A percentile compares a stretch with the other conserved stretches of the same genome.
phyloP scores from a whole-genome alignment of 441 rosid species.

The Pelargonium fulgidum region DNA sequence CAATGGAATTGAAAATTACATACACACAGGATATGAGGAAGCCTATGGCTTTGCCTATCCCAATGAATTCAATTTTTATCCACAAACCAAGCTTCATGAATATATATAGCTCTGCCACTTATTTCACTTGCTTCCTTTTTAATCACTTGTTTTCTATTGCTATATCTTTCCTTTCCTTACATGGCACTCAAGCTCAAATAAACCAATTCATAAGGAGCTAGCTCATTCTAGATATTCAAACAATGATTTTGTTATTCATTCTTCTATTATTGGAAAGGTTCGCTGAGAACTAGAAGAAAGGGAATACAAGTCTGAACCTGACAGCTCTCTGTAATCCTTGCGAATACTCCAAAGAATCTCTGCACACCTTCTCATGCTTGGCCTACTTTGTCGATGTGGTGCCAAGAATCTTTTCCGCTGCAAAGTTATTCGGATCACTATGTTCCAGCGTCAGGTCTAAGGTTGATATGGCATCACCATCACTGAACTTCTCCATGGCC shows the following conservation, averaged over 20 bases:
- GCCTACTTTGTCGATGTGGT: slow-evolving; percentile 56
- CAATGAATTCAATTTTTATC: no score
- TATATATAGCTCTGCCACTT: no score
- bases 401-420: slow-evolving; percentile 69
- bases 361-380: slow-evolving; percentile 77
- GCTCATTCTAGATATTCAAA: no score
- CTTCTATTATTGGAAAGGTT: slow-evolving; percentile 23
- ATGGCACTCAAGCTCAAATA: no score
- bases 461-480: slow-evolving; percentile 50
- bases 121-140: no score
- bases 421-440: slow-evolving; percentile 38
- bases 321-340: slow-evolving; percentile 60
- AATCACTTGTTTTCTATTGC: no score
- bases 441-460: slow-evolving; percentile 68
- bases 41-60: no score
- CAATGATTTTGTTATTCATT: neutral
- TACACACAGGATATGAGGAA: no score
- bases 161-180: no score
- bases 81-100: no score
- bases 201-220: no score
- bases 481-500: slow-evolving; percentile 66
- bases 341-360: slow-evolving; percentile 85
- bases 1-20: no score
- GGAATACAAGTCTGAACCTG: slow-evolving; percentile 28
- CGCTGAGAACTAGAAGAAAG: slow-evolving; percentile 35